Evolutionary conservation across 176 grass and related monocot genomes (phyloP), one percentile per base, ranked within the genome.

Genomic region (Otatea glauca): DNA sequence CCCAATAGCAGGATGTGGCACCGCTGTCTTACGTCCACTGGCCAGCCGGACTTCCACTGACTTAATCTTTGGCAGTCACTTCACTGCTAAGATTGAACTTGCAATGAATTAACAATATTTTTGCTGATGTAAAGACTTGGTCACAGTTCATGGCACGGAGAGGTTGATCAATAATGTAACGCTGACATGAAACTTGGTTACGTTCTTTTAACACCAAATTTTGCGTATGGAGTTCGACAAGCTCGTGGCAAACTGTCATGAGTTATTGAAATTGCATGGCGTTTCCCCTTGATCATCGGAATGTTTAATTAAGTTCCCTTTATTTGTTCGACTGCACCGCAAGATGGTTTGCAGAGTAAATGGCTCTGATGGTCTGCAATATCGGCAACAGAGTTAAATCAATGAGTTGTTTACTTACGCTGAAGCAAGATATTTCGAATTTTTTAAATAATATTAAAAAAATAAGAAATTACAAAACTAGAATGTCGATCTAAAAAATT

Each of bases 1-100:
- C 89, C 91, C 47, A 96, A 99, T 76, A 99, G 96, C 86, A 94
- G 96, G 75, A 96, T 99, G 96, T 99, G 96, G 96, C 93, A 99
- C 79, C 93, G 96, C 4, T 95, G 92, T 63, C 88, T 96, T 20
- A 96, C 93, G 5, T 96, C 96, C 29, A 96, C 96, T 34, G 93
- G 88, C 77, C 96, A 99, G 14, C 93, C 96, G 9, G 88, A 99
- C 63, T 96, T 99, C 70, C 89, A 84, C 79, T 94, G 88, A 89
- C 39, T 18, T 42, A 29, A 5, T 72, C 4, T 67, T 75, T 32
- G 9, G 32, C 60, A 42, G 8, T 32, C 21, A 58, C 62, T 42
- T 74, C n/a, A 38, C 58, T 83, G 43, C 43, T 25, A 35, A 66
- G 47, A 4, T 4, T 84, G 61, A 34, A 68, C 60, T 76, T 39